Evolutionary conservation across 768 basidiomycete genomes (phyloP).

Genomic region (Tylopilus intermedius): DNA sequence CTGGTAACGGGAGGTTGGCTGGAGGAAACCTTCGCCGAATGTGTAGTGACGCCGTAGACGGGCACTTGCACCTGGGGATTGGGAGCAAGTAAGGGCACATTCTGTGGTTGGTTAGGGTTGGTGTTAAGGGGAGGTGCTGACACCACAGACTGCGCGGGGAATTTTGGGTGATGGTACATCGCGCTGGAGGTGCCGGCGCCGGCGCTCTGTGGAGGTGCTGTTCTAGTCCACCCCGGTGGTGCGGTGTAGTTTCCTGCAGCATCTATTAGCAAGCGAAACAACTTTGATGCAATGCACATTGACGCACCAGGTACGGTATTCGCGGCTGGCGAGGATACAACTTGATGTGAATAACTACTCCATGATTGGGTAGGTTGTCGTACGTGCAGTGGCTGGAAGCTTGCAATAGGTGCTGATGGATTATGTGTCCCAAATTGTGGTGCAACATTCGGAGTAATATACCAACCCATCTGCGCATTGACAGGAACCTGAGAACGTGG

Average conservation of each 20-base stretch:
- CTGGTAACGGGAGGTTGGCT: neutral
- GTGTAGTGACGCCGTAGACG: neutral
- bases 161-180: neutral
- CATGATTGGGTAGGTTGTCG: conserved; percentile 10
- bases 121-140: neutral
- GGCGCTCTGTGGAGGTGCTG: neutral
- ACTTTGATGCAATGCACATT: neutral
- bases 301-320: conserved; percentile 10
- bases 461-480: conserved; percentile 9
- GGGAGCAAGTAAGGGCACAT: neutral
- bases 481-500: conserved; percentile 1
- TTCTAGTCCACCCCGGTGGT: neutral
- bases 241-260: conserved; percentile 3
- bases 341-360: conserved; percentile 10
- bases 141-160: neutral
- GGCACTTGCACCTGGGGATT: conserved; percentile 6
- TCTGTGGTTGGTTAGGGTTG: conserved; percentile 3
- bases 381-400: conserved; percentile 3
- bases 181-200: neutral
- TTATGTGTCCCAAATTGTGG: conserved; percentile 1
- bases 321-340: neutral
- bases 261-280: neutral
- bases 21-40: neutral
- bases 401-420: neutral
- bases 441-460: conserved; percentile 10